Evolutionary conservation across 2,329 filamentous ascomycete species (phyloP), one percentile per base, ranked within the genome.

Genomic region (Clarireedia homoeocarpa): DNA sequence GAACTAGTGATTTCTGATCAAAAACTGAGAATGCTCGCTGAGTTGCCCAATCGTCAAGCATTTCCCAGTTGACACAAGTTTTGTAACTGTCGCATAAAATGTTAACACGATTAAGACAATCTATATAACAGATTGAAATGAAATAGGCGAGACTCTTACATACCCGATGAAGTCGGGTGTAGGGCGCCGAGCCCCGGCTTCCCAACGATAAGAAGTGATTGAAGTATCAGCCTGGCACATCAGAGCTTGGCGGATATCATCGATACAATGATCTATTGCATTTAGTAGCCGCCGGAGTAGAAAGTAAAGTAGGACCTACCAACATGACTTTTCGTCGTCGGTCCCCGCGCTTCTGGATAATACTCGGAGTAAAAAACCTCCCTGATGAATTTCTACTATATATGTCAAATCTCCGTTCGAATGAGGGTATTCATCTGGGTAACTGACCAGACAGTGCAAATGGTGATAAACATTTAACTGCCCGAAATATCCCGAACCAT

Each of bases 151-250:
- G 27, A n/a, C 17, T 17, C 17, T 17, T 17, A 40, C 42, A 4
- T 39, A 53, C 51, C 27, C 34, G 5, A 42, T 14, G 6, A 53
- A 53, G 39, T 53, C 44, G 5, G 51, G 51, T 42, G 26, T 46
- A 10, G 51, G 51, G 6, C 30, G 17, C 36, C 51, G 27, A 12
- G 39, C 27, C 23, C 45, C 24, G 4, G 36, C 44, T 48, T 40
- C 20, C 44, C 51, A 54, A 3, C 42, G 10, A n/a, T 48, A 54
- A 14, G 51, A 48, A 12, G 26, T 40, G 12, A 54, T 48, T 4
- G 51, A 48, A 14, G 51, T 48, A 40, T 54, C 51, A 9, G 51
- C 20, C 9, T 54, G 44, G 24, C 51, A 54, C 51, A 54, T 54
- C 2, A 54, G 9, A 4, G 51, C 34, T 26, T 54, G 44, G 4